Evolutionary conservation across 2,329 filamentous ascomycete species (phyloP).

Genomic region (Aspergillus calidoustus): DNA sequence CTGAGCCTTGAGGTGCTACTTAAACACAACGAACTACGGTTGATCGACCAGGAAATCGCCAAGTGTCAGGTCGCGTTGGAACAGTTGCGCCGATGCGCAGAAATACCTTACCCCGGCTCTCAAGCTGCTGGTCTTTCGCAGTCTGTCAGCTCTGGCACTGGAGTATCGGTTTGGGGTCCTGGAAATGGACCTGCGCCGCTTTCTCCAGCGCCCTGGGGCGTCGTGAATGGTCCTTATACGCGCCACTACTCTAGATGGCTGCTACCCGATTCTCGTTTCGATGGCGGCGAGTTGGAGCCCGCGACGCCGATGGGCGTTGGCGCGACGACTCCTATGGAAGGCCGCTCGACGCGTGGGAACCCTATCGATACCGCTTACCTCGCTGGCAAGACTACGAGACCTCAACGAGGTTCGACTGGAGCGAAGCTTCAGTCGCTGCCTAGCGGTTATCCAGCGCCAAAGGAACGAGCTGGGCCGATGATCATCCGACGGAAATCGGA

Average conservation of each 20-base stretch:
- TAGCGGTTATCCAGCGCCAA: slow-evolving; percentile 71
- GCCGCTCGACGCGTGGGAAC: slow-evolving; percentile 79
- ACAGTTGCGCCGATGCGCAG: slow-evolving; percentile 86
- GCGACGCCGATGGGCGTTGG: slow-evolving; percentile 25
- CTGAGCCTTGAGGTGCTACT: slow-evolving; percentile 89
- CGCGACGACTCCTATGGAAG: slow-evolving; percentile 59
- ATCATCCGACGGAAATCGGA: slow-evolving; percentile 82
- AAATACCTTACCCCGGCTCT: slow-evolving; percentile 85
- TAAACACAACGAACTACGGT: slow-evolving; percentile 90
- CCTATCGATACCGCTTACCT: slow-evolving; percentile 59
- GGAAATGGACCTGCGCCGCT: slow-evolving; percentile 69
- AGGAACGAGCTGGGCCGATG: slow-evolving; percentile 81
- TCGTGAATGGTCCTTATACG: slow-evolving; percentile 88
- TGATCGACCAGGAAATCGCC: slow-evolving; percentile 94
- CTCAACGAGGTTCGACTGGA: slow-evolving; percentile 62
- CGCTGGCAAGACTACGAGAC: slow-evolving; percentile 59
- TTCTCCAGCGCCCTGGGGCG: slow-evolving; percentile 87
- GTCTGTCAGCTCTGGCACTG: slow-evolving; percentile 74
- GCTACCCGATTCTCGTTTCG: slow-evolving; percentile 84
- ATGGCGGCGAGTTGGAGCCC: slow-evolving; percentile 60
- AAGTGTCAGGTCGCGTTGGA: slow-evolving; percentile 94
- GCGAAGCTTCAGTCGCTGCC: slow-evolving; percentile 72
- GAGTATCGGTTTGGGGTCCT: slow-evolving; percentile 67
- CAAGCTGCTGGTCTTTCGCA: slow-evolving; percentile 63
- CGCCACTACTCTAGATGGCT: slow-evolving; percentile 97